Conservation (phyloP, 106 monocot species). For the Chionographis japonica region DNA sequence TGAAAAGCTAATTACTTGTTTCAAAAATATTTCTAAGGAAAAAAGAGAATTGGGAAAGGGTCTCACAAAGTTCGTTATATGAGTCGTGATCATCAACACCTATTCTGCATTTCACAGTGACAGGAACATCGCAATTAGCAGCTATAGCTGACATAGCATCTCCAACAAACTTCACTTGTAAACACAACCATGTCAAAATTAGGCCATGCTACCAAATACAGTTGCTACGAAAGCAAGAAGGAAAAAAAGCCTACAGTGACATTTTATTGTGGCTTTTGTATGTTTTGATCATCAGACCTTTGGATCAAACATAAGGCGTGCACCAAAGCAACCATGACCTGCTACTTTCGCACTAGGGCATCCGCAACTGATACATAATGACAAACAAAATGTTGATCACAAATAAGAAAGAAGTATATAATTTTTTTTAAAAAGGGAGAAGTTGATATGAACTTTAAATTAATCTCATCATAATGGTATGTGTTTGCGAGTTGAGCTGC, state of each 20-base stretch:
- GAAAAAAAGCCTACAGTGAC: background rate
- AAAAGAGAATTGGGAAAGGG: background rate
- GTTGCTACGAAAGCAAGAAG: background rate
- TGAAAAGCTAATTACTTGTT: no score
- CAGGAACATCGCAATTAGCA: constrained; percentile 78
- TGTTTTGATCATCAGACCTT: constrained; percentile 49
- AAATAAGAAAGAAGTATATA: background rate
- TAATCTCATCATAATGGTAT: constrained; percentile 88
- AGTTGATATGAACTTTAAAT: constrained; percentile 60
- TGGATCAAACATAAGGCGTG: constrained; percentile 88
- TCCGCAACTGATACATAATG: constrained; percentile 64
- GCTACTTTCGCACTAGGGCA: constrained; percentile 98
- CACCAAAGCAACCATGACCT: constrained; percentile 99
- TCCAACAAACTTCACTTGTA: constrained; percentile 77
- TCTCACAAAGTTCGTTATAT: constrained; percentile 91
- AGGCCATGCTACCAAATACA: constrained; percentile 2
- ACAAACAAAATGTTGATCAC: constrained; percentile 3
- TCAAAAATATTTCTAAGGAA: no score
- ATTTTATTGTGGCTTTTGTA: background rate
- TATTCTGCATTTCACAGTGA: constrained; percentile 97
- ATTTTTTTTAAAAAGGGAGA: background rate
- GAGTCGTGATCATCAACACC: constrained; percentile 95
- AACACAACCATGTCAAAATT: constrained; percentile 12
- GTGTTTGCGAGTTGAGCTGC: constrained; percentile 84
- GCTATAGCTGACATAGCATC: constrained; percentile 93